Percentiles rank a stretch among this genome's conserved stretches.
phyloP scores from a whole-genome alignment of 768 basidiomycete genomes.

The Podaxis carcinomalis region DNA sequence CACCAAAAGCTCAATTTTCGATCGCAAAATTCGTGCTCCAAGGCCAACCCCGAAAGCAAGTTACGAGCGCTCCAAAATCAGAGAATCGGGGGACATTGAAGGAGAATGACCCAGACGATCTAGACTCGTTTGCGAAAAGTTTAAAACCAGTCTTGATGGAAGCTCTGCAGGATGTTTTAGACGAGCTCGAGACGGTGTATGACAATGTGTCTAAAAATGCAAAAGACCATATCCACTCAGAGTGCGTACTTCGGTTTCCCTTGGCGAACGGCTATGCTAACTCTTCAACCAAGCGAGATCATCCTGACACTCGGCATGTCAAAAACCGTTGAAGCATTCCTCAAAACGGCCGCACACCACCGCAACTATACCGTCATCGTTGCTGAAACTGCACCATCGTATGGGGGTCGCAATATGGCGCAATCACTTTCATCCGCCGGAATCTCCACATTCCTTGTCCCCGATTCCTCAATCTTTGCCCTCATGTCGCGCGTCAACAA shows the following conservation, averaged over 20 bases:
- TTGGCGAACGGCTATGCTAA: not conserved
- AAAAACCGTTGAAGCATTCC: slow-evolving; percentile 87
- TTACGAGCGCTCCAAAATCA: slow-evolving; percentile 31
- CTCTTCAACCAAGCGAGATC: slow-evolving; percentile 66
- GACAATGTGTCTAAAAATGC: slow-evolving; percentile 93
- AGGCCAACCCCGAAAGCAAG: slow-evolving; percentile 64
- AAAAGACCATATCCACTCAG: slow-evolving; percentile 96
- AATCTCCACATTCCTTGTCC: slow-evolving; percentile 95
- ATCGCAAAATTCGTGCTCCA: slow-evolving; percentile 82
- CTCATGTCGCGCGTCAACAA: slow-evolving; percentile 98
- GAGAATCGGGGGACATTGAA: slow-evolving; percentile 56
- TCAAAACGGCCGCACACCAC: slow-evolving; percentile 85
- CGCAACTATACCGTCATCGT: slow-evolving; percentile 96
- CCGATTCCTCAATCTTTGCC: slow-evolving; percentile 93
- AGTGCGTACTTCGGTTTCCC: slow-evolving; percentile 48
- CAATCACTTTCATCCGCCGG: slow-evolving; percentile 71
- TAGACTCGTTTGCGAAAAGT: slow-evolving; percentile 70
- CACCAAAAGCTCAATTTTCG: slow-evolving; percentile 46
- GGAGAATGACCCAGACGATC: slow-evolving; percentile 72
- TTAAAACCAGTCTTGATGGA: slow-evolving; percentile 95
- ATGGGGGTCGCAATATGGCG: slow-evolving; percentile 80
- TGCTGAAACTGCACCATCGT: slow-evolving; percentile 94
- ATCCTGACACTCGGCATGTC: slow-evolving; percentile 84
- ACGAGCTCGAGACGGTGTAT: slow-evolving; percentile 94
- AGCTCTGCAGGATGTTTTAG: slow-evolving; percentile 93